Percentiles rank a stretch among this genome's conserved stretches.
Conservation (phyloP, 352 stramenopile species). For the Thalassiosira hispida region DNA sequence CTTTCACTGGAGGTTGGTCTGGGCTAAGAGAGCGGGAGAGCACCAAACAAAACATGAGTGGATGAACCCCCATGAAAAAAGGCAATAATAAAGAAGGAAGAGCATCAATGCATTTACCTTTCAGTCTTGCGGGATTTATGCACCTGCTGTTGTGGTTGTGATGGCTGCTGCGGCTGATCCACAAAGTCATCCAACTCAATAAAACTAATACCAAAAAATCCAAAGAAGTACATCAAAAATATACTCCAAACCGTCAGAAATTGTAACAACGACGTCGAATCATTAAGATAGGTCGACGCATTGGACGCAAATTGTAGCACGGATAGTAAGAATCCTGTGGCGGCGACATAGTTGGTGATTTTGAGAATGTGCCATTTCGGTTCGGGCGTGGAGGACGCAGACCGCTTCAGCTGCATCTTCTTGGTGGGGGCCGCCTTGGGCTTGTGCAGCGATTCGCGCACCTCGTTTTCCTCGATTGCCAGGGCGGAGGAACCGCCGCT, state of each 20-base stretch:
- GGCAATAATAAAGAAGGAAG: neutral
- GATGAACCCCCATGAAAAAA: conserved; percentile 9
- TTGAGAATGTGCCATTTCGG: conserved; percentile 86
- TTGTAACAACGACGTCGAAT: conserved; percentile 63
- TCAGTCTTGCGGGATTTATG: conserved; percentile 8
- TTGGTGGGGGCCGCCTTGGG: conserved; percentile 7
- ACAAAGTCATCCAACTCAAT: conserved; percentile 80
- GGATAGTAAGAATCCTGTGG: conserved; percentile 77
- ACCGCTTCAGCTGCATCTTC: neutral
- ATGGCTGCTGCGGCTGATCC: conserved; percentile 32
- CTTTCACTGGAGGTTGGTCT: conserved; percentile 38
- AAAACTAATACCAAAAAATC: conserved; percentile 89
- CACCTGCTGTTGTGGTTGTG: conserved; percentile 10
- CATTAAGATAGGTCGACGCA: conserved; percentile 70
- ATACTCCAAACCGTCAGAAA: conserved; percentile 83
- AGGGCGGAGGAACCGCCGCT: conserved; percentile 36
- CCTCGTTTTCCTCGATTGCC: neutral
- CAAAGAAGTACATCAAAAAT: conserved; percentile 88
- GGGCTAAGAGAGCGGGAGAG: conserved; percentile 2
- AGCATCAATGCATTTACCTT: no score
- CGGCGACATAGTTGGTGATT: conserved; percentile 81
- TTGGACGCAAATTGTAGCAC: conserved; percentile 73
- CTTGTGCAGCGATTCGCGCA: conserved; percentile 10
- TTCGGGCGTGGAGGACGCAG: conserved; percentile 40
- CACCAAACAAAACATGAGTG: conserved; percentile 10